These are phyloP conservation scores for Ophiostoma triangulosporum DNA, from an alignment of 2,329 filamentous ascomycete genomes.

Conservation along the genomic window DNA sequence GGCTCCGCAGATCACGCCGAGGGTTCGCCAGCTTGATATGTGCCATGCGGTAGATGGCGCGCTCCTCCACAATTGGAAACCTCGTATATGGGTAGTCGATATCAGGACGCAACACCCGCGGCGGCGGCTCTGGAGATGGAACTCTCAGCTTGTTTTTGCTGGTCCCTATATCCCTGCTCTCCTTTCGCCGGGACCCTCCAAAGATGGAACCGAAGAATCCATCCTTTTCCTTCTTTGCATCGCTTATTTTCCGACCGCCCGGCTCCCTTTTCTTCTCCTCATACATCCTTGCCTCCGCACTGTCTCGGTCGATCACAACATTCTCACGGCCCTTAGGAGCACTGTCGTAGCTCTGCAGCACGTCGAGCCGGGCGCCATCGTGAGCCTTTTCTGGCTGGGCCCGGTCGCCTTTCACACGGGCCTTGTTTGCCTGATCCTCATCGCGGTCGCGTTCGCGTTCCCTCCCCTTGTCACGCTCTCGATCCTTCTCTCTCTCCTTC, in stretches of 20 bases:
- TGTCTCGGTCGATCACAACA: conserved; percentile 68
- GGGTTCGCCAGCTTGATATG: conserved; percentile 99
- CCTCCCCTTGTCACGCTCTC: conserved; percentile 59
- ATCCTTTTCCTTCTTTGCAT: conserved; percentile 82
- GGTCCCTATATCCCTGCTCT: conserved; percentile 56
- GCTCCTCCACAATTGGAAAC: conserved; percentile 88
- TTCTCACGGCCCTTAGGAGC: conserved; percentile 62
- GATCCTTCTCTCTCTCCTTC: conserved; percentile 46
- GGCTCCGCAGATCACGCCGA: conserved; percentile 77
- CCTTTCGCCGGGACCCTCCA: conserved; percentile 77
- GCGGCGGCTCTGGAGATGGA: conserved; percentile 64
- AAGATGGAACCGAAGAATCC: conserved; percentile 91
- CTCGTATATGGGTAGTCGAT: conserved; percentile 93
- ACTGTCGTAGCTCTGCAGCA: conserved; percentile 73
- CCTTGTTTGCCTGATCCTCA: conserved; percentile 39
- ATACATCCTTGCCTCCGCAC: conserved; percentile 54
- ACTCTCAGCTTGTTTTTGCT: conserved; percentile 65
- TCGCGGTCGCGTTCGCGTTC: conserved; percentile 55
- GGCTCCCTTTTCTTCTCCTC: conserved; percentile 69
- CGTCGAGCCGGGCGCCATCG: conserved; percentile 72
- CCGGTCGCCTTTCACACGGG: conserved; percentile 37
- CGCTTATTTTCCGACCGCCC: conserved; percentile 55
- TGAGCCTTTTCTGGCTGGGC: conserved; percentile 39
- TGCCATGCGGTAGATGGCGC: conserved; percentile 96
- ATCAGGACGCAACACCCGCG: conserved; percentile 64